Percentiles rank a stretch among this genome's conserved stretches.
Evolutionary conservation across 2,329 filamentous ascomycete genomes (phyloP).

Genomic region (Pyricularia sp.): DNA sequence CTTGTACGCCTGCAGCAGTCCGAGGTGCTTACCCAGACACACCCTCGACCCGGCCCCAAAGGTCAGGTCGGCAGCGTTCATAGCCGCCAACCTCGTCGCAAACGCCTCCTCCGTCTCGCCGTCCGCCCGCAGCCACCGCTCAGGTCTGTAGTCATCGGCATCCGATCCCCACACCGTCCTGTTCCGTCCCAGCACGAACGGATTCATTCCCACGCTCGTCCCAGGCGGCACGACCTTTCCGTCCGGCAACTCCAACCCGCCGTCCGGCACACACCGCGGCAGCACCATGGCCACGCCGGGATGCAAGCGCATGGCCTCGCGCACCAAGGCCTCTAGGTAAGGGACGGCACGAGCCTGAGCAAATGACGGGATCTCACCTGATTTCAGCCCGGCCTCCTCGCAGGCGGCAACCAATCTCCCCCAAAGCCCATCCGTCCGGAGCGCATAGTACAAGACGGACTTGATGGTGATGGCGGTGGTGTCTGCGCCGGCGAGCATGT

Average conservation of each 20-base stretch:
- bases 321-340: slow-evolving; percentile 41
- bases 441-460: slow-evolving; percentile 24
- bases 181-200: slow-evolving; percentile 29
- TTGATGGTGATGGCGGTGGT: slow-evolving; percentile 23
- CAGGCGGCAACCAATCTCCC: slow-evolving; percentile 24
- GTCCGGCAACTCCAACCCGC: slow-evolving; percentile 25
- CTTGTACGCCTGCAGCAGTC: slow-evolving; percentile 24
- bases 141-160: slow-evolving; percentile 32
- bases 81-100: slow-evolving; percentile 21
- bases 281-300: slow-evolving; percentile 36
- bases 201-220: slow-evolving; percentile 30
- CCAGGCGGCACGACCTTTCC: slow-evolving; percentile 23
- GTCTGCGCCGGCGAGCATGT: slow-evolving; percentile 23
- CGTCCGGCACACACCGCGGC: slow-evolving; percentile 32
- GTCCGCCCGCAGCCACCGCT: slow-evolving; percentile 32
- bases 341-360: slow-evolving; percentile 18
- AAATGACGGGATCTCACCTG: slow-evolving; percentile 2
- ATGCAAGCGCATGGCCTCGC: slow-evolving; percentile 40
- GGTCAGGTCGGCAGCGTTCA: slow-evolving; percentile 26
- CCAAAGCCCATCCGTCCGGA: slow-evolving; percentile 18
- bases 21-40: slow-evolving; percentile 27
- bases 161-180: slow-evolving; percentile 32
- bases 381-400: slow-evolving; percentile 6
- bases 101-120: slow-evolving; percentile 23
- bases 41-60: slow-evolving; percentile 30